phyloP scores from a whole-genome alignment of 805 yeast genomes.

The Cyberlindnera meyerae region DNA sequence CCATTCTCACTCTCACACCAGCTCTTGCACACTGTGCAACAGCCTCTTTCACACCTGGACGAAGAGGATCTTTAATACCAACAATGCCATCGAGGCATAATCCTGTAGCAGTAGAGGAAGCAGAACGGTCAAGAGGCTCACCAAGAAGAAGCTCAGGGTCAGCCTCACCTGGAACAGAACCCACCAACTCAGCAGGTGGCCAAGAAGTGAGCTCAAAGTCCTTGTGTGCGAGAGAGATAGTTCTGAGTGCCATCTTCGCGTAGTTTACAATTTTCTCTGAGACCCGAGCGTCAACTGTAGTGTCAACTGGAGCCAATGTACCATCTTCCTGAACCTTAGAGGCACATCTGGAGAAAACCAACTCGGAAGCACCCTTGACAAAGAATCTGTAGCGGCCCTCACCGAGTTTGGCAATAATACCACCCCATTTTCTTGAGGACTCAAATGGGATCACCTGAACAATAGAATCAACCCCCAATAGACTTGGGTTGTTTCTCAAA shows the following conservation, averaged over 20 bases:
- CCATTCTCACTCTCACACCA: conserved; percentile 95
- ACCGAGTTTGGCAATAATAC: conserved; percentile 55
- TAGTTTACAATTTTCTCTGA: conserved; percentile 44
- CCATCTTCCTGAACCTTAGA: conserved; percentile 32
- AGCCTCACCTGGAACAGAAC: conserved; percentile 34
- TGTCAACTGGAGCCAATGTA: conserved; percentile 8
- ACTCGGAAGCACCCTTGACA: conserved; percentile 94
- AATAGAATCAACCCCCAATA: conserved; percentile 34
- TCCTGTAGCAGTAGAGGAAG: conserved; percentile 26
- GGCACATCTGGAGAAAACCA: conserved; percentile 61
- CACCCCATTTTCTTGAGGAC: conserved; percentile 90
- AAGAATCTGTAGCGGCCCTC: conserved; percentile 46
- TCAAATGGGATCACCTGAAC: conserved; percentile 86
- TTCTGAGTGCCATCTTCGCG: conserved; percentile 80
- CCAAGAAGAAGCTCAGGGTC: conserved; percentile 39
- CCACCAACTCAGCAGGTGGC: conserved; percentile 59
- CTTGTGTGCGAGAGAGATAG: conserved; percentile 81
- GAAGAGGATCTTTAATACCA: conserved; percentile 93
- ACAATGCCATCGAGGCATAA: conserved; percentile 67
- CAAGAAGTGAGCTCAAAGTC: conserved; percentile 53
- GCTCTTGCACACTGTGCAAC: conserved; percentile 82
- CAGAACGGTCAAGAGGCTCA: conserved; percentile 22
- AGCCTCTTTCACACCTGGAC: conserved; percentile 86
- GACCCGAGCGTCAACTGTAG: conserved; percentile 30
- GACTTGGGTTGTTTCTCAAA: conserved; percentile 33